Evolutionary conservation across 306 rosid species (phyloP), one percentile per base, ranked within the genome.

Genomic region (Acacia crassicarpa): DNA sequence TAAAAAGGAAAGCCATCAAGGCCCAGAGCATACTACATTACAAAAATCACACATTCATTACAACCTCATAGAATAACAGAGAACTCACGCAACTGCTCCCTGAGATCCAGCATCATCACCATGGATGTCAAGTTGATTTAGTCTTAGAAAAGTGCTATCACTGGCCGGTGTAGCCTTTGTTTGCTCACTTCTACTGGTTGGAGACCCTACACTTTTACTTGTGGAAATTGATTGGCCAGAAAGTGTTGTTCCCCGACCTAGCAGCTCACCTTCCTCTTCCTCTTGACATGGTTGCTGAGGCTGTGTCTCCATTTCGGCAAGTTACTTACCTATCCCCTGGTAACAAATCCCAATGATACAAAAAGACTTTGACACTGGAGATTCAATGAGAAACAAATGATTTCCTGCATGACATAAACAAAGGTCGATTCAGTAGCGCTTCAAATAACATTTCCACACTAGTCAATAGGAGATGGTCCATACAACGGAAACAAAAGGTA

Each of bases 101-200:
- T 89, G 98, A n/a, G 97, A 91, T 74, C 88, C 97, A 7, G 92
- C 97, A 77, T 95, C 98, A 76, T 95, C 99, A 23, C 89, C 97
- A 7, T 88, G 93, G 67, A 85, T 80, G 84, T 95, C 95, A 27
- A 90, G 95, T 78, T 90, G 87, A 79, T 89, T 91, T 58, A 92
- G 82, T 83, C 93, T 87, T 82, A 86, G 84, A 67, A 86, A 83
- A 32, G 89, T 84, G 84, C 63, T 91, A 35, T 92, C 95, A 80
- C 91, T 87, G 45, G 91, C 94, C 2, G 94, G 94, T 10, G 97
- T 91, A 19, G 94, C 88, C 93, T 89, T 92, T 77, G 98, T 92
- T 89, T 92, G 94, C 91, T 92, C 97, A 76, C 97, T 91, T 58
- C 97, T 90, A 87, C 97, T 90, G 53, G 98, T 93, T 1, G 98